These are phyloP conservation scores for Tricholoma flavovirens DNA, from an alignment of 768 basidiomycete genomes.

Conservation along the genomic window DNA sequence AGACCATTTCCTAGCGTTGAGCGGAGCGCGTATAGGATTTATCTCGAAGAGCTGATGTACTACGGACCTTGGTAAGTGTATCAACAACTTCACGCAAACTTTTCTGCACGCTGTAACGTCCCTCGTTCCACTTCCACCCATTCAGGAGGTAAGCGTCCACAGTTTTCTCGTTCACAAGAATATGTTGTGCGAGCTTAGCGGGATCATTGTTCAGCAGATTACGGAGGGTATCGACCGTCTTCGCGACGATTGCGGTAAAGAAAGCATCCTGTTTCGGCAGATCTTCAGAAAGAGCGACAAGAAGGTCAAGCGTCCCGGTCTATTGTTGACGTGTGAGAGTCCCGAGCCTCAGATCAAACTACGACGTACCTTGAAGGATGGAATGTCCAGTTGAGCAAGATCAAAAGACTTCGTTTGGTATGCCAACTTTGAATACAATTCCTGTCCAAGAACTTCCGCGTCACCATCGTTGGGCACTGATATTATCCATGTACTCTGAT, in stretches of 20 bases:
- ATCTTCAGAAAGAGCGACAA: constrained; percentile 86
- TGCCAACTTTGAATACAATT: constrained; percentile 56
- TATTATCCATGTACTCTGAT: constrained; percentile 92
- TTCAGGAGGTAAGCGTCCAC: constrained; percentile 77
- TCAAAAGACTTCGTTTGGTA: constrained; percentile 51
- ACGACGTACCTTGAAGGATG: constrained; percentile 78
- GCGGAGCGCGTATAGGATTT: not conserved
- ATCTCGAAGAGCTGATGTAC: not conserved
- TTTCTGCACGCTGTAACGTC: constrained; percentile 81
- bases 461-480: constrained; percentile 85
- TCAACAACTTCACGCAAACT: constrained; percentile 84
- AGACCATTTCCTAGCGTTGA: constrained; percentile 74
- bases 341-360: constrained; percentile 1
- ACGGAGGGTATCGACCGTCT: constrained; percentile 90
- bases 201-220: constrained; percentile 88
- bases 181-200: constrained; percentile 65
- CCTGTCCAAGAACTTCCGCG: constrained; percentile 66
- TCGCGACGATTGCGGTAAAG: constrained; percentile 86
- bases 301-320: constrained; percentile 91
- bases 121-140: constrained; percentile 91
- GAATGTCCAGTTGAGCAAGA: constrained; percentile 66
- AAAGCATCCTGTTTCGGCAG: constrained; percentile 86
- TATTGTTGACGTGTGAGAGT: constrained; percentile 25
- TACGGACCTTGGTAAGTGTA: constrained; percentile 70
- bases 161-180: constrained; percentile 71